Percentiles rank a stretch among this genome's conserved stretches.
Conservation (phyloP, 495 filamentous ascomycete genomes). For the Penicillium crystallinum region DNA sequence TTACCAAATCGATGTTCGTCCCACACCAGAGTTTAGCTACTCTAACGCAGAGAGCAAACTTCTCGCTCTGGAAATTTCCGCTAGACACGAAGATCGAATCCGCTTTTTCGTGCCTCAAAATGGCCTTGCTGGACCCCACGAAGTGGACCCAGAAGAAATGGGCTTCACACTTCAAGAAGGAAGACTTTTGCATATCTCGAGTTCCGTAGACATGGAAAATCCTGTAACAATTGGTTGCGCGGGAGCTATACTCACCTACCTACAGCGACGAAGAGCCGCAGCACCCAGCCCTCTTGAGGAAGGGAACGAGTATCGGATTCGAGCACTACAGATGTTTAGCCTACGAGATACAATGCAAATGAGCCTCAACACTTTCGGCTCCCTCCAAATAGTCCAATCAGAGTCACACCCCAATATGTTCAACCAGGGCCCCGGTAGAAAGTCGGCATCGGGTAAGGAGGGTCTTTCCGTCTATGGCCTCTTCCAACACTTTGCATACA, state of each 20-base stretch:
- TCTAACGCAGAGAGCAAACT: constrained; percentile 66
- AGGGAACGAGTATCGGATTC: constrained; percentile 52
- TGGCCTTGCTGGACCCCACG: constrained; percentile 38
- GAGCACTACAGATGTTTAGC: constrained; percentile 69
- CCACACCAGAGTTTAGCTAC: constrained; percentile 73
- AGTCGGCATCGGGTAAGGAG: constrained; percentile 71
- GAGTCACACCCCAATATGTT: constrained; percentile 83
- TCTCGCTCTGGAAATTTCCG: constrained; percentile 44
- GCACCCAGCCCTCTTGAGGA: constrained; percentile 10
- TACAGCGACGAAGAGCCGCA: constrained; percentile 64
- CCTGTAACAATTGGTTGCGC: constrained; percentile 71
- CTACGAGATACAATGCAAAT: constrained; percentile 79
- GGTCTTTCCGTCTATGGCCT: constrained; percentile 85
- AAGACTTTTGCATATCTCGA: constrained; percentile 64
- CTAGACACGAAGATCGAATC: constrained; percentile 30
- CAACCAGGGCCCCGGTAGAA: constrained; percentile 67
- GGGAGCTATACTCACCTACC: constrained; percentile 74
- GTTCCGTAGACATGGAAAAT: constrained; percentile 75
- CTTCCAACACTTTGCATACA: constrained; percentile 71
- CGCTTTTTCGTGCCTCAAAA: constrained; percentile 56
- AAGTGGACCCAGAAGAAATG: constrained; percentile 43
- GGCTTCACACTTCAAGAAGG: constrained; percentile 53
- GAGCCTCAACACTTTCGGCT: constrained; percentile 70
- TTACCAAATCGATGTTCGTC: constrained; percentile 68
- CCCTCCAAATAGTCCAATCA: constrained; percentile 80